Base-by-base conservation (phyloP, 257 asterid species). In the Agastache rugosa region DNA sequence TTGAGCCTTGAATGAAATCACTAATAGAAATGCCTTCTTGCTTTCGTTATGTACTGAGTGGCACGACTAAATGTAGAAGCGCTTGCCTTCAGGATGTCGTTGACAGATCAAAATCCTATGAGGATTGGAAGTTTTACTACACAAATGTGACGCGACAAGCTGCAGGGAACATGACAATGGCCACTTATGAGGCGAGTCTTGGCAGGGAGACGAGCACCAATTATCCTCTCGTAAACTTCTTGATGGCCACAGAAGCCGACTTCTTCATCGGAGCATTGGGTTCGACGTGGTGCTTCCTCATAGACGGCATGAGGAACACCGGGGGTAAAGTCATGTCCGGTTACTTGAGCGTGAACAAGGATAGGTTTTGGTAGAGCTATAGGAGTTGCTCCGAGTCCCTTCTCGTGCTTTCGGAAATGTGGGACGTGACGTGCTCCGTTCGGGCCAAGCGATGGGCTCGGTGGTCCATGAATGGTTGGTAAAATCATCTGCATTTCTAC, bases 261-360 rank as follows among this genome's bases (percentile, higher is more conserved):
- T 95, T 87, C 82, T 95, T 92, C 93, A 63, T 89, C 0, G 98
- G 97, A 62, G 97, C 98, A 17, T 77, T 95, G 67, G 99, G 98
- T 9, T 95, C 99, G 0, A 95, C 97, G 0, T 92, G 97, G 96
- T 90, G 96, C 87, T 95, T 78, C 63, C 91, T 95, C 27, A 92
- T 95, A 11, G 99, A 95, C 39, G 98, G 97, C 42, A 92, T 92
- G 98, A 83, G 99, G 79, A 95, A 89, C 62, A 92, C 98, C 0
- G 96, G 96, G 37, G 96, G 99, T 17, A 89, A 90, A 79, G 97
- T 92, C 71, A 92, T 87, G 98, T 83, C 98, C 0, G 99, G 98
- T 73, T 95, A 92, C 82, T 82, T 95, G 80, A 95, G 96, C 54
- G 99, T 95, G 62, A 92, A 92, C 89, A 90, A 90, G 88, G 98